These are phyloP conservation scores for Acaromyces ingoldii DNA, from an alignment of 1,284 basidiomycete species.

Conservation along the genomic window DNA sequence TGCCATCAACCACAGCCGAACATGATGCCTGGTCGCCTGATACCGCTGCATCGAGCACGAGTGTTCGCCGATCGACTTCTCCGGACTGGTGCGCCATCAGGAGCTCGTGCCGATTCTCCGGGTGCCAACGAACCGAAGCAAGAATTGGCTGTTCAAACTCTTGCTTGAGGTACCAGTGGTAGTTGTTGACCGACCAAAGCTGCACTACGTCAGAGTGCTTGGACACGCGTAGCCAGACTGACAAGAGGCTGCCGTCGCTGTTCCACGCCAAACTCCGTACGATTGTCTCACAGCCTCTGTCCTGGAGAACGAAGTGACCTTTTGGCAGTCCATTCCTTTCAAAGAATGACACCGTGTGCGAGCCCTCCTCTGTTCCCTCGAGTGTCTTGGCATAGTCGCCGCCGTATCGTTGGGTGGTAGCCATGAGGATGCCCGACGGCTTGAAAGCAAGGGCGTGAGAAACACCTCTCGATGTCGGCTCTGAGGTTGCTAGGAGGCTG, in stretches of 20 bases:
- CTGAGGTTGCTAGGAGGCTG: conserved; percentile 75
- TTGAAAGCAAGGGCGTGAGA: conserved; percentile 79
- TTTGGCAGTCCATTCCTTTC: conserved; percentile 4
- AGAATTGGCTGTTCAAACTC: conserved; percentile 26
- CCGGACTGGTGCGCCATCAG: conserved; percentile 59
- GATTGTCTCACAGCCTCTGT: conserved; percentile 52
- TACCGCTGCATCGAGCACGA: conserved; percentile 71
- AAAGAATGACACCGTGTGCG: conserved; percentile 9
- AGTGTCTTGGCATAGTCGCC: conserved; percentile 59
- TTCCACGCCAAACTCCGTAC: conserved; percentile 81
- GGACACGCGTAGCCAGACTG: conserved; percentile 69
- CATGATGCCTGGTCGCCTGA: conserved; percentile 76
- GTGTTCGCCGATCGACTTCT: conserved; percentile 61
- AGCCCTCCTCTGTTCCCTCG: conserved; percentile 36
- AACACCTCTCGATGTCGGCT: conserved; percentile 69
- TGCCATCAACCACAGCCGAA: conserved; percentile 88
- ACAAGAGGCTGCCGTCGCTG: conserved; percentile 77
- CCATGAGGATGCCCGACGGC: conserved; percentile 79
- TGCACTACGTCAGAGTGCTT: conserved; percentile 59
- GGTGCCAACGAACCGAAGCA: conserved; percentile 76
- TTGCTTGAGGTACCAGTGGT: conserved; percentile 69
- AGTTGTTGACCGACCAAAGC: conserved; percentile 91
- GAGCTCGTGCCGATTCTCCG: conserved; percentile 68
- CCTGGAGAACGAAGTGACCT: conserved; percentile 18
- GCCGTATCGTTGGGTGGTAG: conserved; percentile 74